phyloP scores from a whole-genome alignment of 148 eudicot species.

The Arctostaphylos glauca region DNA sequence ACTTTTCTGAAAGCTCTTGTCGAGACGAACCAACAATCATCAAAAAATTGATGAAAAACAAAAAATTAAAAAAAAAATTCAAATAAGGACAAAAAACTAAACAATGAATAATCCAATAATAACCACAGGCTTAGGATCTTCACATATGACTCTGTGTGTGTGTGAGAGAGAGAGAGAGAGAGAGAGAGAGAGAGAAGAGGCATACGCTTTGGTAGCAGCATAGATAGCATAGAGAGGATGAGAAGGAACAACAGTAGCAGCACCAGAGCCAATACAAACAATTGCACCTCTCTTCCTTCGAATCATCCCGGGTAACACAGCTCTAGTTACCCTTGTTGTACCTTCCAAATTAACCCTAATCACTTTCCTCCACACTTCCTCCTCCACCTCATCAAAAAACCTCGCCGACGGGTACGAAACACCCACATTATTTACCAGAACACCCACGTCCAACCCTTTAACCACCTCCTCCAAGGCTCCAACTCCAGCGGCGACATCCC shows the following conservation, averaged over 20 bases:
- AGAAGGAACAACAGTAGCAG: conserved; percentile 69
- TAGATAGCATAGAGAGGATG: conserved; percentile 81
- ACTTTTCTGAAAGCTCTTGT: too few relatives aligned
- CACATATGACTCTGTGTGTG: too few relatives aligned
- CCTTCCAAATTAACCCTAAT: conserved; percentile 62
- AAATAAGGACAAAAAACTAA: too few relatives aligned
- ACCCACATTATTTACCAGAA: conserved; percentile 72
- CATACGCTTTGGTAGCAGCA: conserved; percentile 87
- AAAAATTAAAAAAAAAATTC: too few relatives aligned
- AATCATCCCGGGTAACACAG: conserved; percentile 54
- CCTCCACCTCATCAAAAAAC: conserved; percentile 65
- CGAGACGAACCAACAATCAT: too few relatives aligned
- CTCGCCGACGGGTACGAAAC: conserved; percentile 54
- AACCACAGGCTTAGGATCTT: too few relatives aligned
- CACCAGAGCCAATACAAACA: conserved; percentile 77
- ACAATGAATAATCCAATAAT: too few relatives aligned
- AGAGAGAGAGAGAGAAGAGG: not conserved
- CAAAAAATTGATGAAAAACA: too few relatives aligned
- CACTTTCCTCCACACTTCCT: conserved; percentile 46
- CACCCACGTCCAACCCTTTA: conserved; percentile 61
- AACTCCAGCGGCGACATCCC: conserved; percentile 10
- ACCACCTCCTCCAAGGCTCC: conserved; percentile 29
- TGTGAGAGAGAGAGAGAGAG: not conserved
- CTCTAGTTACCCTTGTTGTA: conserved; percentile 52
- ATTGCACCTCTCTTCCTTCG: conserved; percentile 57